phyloP scores from a whole-genome alignment of 352 stramenopile genomes.

The Pythium vanterpoolii region DNA sequence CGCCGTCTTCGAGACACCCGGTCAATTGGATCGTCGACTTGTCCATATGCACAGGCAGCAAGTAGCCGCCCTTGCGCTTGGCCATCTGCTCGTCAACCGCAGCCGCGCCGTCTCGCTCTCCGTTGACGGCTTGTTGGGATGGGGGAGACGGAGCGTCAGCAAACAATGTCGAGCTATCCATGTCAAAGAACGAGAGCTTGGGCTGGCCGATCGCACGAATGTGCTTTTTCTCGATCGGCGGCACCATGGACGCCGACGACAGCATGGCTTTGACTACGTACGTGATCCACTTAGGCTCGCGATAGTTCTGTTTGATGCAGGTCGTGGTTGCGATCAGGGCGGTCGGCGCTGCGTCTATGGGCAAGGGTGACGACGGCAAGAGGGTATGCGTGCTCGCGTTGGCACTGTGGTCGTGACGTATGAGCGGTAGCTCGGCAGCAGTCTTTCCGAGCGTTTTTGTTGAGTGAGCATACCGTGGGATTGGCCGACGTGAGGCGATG shows the following conservation, averaged over 20 bases:
- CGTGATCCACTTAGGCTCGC: constrained; percentile 66
- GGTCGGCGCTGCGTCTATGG: neutral
- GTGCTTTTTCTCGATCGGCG: constrained; percentile 67
- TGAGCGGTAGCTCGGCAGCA: neutral
- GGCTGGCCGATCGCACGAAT: constrained; percentile 47
- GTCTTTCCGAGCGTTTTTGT: no score
- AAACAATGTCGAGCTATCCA: constrained; percentile 2
- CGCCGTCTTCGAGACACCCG: constrained; percentile 14
- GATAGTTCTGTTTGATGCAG: constrained; percentile 54
- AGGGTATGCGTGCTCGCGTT: neutral
- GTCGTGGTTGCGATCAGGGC: constrained; percentile 29
- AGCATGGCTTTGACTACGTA: constrained; percentile 68
- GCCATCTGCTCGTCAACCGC: constrained; percentile 2
- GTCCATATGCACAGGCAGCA: constrained; percentile 48
- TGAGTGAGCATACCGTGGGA: no score
- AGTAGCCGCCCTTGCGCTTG: constrained; percentile 34
- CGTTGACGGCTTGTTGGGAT: neutral
- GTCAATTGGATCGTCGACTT: constrained; percentile 41
- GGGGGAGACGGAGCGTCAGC: neutral
- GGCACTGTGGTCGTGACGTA: neutral
- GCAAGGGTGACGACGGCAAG: neutral
- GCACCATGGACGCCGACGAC: constrained; percentile 60
- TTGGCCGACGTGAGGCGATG: neutral
- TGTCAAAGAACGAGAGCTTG: constrained; percentile 49
- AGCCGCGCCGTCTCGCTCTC: neutral